phyloP scores from a whole-genome alignment of 257 asterid species.

The Rehmannia glutinosa region DNA sequence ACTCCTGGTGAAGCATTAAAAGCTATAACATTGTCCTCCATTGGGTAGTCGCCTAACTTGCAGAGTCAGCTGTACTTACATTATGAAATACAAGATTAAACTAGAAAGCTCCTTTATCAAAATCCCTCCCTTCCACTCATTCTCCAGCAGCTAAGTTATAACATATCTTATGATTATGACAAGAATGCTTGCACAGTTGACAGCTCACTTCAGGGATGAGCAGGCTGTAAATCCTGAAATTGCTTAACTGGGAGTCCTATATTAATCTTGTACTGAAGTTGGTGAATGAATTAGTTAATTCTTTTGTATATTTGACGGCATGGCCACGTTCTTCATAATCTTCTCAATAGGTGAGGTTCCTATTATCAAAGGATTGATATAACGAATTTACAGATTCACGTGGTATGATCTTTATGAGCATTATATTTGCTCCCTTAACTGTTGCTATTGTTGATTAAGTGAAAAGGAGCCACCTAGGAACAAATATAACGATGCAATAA shows the following conservation, averaged over 20 bases:
- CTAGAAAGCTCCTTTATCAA: background rate
- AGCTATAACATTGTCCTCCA: background rate
- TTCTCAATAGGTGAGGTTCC: background rate
- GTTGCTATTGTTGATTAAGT: background rate
- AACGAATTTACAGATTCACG: background rate
- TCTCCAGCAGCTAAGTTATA: background rate
- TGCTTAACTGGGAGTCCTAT: background rate
- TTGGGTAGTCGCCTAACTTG: background rate
- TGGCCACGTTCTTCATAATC: background rate
- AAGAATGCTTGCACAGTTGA: background rate
- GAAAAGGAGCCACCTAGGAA: no score
- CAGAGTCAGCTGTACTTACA: background rate
- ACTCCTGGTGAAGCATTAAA: background rate
- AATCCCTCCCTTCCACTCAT: background rate
- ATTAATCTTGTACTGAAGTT: background rate
- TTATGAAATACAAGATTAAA: background rate
- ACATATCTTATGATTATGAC: background rate
- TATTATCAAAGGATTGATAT: background rate
- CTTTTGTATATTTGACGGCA: background rate
- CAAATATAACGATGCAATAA: background rate
- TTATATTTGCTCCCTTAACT: background rate
- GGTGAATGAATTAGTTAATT: background rate
- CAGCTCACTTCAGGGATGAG: background rate
- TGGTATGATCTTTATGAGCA: background rate
- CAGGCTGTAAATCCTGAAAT: background rate